Evolutionary conservation across 2,329 filamentous ascomycete species (phyloP).

Genomic region (Fusarium nodosum): DNA sequence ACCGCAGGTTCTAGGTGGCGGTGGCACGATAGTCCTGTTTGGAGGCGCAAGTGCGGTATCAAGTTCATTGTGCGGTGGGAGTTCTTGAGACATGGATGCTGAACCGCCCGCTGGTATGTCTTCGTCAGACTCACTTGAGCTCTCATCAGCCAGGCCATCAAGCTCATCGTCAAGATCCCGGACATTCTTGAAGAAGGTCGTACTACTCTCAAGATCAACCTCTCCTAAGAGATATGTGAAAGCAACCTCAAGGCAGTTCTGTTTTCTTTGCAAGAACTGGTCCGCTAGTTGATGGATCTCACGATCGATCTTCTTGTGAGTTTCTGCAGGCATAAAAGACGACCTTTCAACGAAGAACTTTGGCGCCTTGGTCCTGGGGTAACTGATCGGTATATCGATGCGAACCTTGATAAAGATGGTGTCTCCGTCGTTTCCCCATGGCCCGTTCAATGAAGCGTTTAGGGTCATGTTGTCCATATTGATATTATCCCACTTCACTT

Average conservation of each 20-base stretch:
- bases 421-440: slow-evolving; percentile 70
- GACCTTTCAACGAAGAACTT: slow-evolving; percentile 73
- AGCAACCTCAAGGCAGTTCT: slow-evolving; percentile 73
- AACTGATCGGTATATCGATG: slow-evolving; percentile 70
- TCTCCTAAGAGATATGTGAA: slow-evolving; percentile 75
- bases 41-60: slow-evolving; percentile 66
- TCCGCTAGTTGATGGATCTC: slow-evolving; percentile 70
- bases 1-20: slow-evolving; percentile 70
- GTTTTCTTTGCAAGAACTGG: slow-evolving; percentile 68
- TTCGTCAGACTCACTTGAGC: slow-evolving; percentile 84
- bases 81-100: slow-evolving; percentile 72
- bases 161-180: slow-evolving; percentile 72
- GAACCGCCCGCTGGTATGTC: slow-evolving; percentile 66
- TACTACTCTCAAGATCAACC: slow-evolving; percentile 71
- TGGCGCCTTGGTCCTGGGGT: slow-evolving; percentile 70
- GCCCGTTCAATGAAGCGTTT: slow-evolving; percentile 73
- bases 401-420: slow-evolving; percentile 73
- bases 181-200: slow-evolving; percentile 73
- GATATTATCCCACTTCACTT: slow-evolving; percentile 74
- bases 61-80: slow-evolving; percentile 66
- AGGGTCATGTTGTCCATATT: slow-evolving; percentile 72
- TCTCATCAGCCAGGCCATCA: slow-evolving; percentile 75
- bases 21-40: slow-evolving; percentile 67
- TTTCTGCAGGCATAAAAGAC: slow-evolving; percentile 71
- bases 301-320: slow-evolving; percentile 63